A percentile compares a stretch with the other conserved stretches of the same genome.
Conservation (phyloP, 1,284 basidiomycete species). For the Ceratobasidium sp. region DNA sequence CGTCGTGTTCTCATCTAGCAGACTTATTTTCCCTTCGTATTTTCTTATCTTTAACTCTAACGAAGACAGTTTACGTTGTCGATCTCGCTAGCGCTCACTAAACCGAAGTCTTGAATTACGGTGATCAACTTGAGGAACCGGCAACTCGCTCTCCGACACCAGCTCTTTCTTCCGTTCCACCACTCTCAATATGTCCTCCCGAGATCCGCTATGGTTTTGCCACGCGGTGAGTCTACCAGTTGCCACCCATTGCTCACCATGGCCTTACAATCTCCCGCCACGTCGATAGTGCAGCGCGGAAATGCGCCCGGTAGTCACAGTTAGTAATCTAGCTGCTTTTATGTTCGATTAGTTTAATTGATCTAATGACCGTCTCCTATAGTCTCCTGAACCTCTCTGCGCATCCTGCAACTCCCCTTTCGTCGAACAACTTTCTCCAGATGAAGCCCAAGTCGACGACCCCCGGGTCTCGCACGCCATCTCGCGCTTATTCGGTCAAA, state of each 20-base stretch:
- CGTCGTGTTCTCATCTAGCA: background rate
- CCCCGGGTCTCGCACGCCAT: slow-evolving; percentile 16
- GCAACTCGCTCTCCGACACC: slow-evolving; percentile 12
- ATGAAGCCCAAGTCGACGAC: background rate
- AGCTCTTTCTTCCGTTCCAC: background rate
- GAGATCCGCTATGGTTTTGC: slow-evolving; percentile 35
- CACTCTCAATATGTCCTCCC: slow-evolving; percentile 6
- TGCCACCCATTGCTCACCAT: background rate
- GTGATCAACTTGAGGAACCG: background rate
- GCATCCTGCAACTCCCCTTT: slow-evolving; percentile 22
- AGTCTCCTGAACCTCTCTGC: slow-evolving; percentile 17
- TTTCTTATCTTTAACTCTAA: background rate
- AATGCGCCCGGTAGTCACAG: slow-evolving; percentile 20
- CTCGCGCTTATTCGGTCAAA: background rate
- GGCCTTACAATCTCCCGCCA: background rate
- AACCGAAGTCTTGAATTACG: background rate
- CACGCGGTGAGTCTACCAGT: slow-evolving; percentile 1
- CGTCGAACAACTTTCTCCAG: slow-evolving; percentile 10
- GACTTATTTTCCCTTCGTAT: background rate
- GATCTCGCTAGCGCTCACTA: background rate
- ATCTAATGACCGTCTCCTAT: background rate
- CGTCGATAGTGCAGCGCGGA: slow-evolving; percentile 27
- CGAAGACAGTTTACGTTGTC: background rate
- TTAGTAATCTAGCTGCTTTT: background rate
- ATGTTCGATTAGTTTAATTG: background rate